A percentile compares a stretch with the other conserved stretches of the same genome.
These are phyloP conservation scores for Vigna angularis DNA, from an alignment of 306 rosid genomes.

Conservation along the genomic window DNA sequence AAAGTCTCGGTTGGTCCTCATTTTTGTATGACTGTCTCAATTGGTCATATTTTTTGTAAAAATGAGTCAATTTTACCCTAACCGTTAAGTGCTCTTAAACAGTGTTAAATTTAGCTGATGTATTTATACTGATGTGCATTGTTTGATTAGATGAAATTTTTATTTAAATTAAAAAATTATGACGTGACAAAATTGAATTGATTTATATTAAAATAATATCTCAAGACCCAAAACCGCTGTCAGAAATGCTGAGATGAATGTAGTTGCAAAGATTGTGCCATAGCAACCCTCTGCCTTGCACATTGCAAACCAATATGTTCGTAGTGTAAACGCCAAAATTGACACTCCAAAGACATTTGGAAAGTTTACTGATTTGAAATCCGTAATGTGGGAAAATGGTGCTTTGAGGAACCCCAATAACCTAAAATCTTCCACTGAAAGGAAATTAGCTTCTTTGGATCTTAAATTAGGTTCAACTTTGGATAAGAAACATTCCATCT, in stretches of 20 bases:
- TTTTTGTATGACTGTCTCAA: too few relatives aligned
- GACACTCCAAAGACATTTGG: constrained; percentile 88
- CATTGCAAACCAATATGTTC: constrained; percentile 66
- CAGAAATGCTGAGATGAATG: constrained; percentile 70
- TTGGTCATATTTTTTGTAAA: too few relatives aligned
- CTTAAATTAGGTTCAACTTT: constrained; percentile 66
- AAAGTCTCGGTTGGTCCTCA: too few relatives aligned
- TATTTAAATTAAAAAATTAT: too few relatives aligned
- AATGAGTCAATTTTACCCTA: too few relatives aligned
- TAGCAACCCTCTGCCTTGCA: constrained; percentile 65
- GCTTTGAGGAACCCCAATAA: constrained; percentile 69
- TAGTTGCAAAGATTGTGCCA: constrained; percentile 63
- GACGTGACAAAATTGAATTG: too few relatives aligned
- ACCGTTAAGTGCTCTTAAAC: too few relatives aligned
- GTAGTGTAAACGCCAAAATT: constrained; percentile 68
- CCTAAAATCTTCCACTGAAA: constrained; percentile 64
- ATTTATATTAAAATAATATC: too few relatives aligned
- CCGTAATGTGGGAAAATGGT: constrained; percentile 87
- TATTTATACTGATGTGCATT: too few relatives aligned
- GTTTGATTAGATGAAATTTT: too few relatives aligned
- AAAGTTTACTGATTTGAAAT: constrained; percentile 90
- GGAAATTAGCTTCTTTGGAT: constrained; percentile 71
- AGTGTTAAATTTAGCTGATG: too few relatives aligned
- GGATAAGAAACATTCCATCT: constrained; percentile 83
- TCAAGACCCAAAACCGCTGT: constrained; percentile 72